Conservation (phyloP, 225 moss, liverwort and hornwort species). For the Sphagnum contortum region DNA sequence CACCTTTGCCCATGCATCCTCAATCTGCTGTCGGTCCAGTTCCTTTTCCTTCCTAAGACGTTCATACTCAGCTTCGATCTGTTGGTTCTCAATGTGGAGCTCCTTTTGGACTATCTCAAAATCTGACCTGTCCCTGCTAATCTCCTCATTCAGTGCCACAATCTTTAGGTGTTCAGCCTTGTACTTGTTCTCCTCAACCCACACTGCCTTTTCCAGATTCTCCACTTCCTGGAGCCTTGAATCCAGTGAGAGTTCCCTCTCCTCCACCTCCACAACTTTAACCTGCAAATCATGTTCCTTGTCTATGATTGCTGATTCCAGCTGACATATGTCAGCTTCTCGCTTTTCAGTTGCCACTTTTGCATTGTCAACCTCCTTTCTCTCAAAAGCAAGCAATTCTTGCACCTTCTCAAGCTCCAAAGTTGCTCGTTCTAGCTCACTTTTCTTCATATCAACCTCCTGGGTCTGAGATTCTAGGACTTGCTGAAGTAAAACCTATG, state of each 20-base stretch:
- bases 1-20: constrained; percentile 56
- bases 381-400: constrained; percentile 36
- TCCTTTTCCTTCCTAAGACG: constrained; percentile 51
- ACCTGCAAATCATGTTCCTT: constrained; percentile 37
- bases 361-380: constrained; percentile 27
- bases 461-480: constrained; percentile 42
- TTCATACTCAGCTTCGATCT: constrained; percentile 53
- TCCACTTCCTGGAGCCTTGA: constrained; percentile 33
- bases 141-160: constrained; percentile 41
- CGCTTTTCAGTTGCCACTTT: constrained; percentile 27
- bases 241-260: constrained; percentile 28
- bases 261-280: constrained; percentile 26
- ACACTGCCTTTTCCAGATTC: constrained; percentile 40
- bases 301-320: constrained; percentile 28
- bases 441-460: constrained; percentile 44
- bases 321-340: constrained; percentile 25
- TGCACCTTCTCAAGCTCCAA: constrained; percentile 41
- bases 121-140: constrained; percentile 44
- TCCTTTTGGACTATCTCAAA: constrained; percentile 40
- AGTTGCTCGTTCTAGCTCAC: constrained; percentile 37
- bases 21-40: constrained; percentile 52
- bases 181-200: constrained; percentile 46
- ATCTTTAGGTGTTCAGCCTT: constrained; percentile 35
- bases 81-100: constrained; percentile 38
- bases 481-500: constrained; percentile 51